Evolutionary conservation across 106 monocot species (phyloP), one percentile per base, ranked within the genome.

Genomic region (Vanilla planifolia): DNA sequence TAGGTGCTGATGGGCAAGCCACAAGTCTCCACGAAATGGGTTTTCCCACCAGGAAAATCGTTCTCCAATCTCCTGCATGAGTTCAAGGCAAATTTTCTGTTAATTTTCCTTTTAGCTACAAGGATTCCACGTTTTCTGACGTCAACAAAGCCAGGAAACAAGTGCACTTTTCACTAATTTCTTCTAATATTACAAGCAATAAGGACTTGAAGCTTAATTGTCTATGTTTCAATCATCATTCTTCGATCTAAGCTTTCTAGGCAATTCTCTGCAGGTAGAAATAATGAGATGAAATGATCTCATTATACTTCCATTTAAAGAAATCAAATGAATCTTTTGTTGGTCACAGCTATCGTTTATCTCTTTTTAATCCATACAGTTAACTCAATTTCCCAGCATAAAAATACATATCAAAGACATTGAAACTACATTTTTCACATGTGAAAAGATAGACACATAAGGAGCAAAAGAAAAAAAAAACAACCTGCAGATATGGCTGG

Each of bases 1-100:
- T 96, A 91, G 60, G 90, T 84, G 76, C 90, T 96, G 59, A 96
- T 79, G 17, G 90, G 95, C 37, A 96, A 62, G 43, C 95, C 95
- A 60, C 90, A 90, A 6, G 84, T 77, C 25, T 84, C 76, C 5
- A 87, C 79, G 50, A 96, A 90, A 66, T 96, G 95, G 2, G 24
- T 71, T 61, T 81, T 72, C 8, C 90, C 95, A 23, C 95, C 95
- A 11, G 78, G 33, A 4, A 96, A 67, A 50, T 83, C 69, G 26
- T 73, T 71, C 73, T 94, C 94, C 71, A 94, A 72, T 62, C 77
- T 89, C 85, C 94, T 94, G 83, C 30, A 83, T n/a, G 43, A 32
- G 27, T 44, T 39, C 15, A 65, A 51, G 29, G 37, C 14, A 64
- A 14, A 37, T 10, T 8, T 64, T 63, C 51, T 4, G 29, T 62